Base-by-base conservation (phyloP, 2,329 filamentous ascomycete genomes). In the Phyllosticta capitalensis region DNA sequence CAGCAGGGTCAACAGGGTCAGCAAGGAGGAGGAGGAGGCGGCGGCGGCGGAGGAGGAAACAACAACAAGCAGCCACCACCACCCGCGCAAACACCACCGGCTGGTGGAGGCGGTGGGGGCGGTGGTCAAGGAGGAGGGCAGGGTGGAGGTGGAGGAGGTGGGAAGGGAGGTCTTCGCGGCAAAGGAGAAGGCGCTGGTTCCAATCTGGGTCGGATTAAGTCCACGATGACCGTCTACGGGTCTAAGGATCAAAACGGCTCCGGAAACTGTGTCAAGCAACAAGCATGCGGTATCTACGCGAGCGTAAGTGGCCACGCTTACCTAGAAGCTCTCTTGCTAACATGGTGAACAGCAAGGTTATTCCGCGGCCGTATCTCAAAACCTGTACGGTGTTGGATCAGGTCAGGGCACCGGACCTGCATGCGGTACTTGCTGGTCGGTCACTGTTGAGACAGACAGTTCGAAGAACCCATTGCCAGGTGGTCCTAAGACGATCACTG, bases 381-480 rank as follows among this genome's bases (percentile, higher is more conserved):
- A 74, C 62, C 64, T 71, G 48, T 75, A 69, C 63, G 74, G 75
- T 56, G 70, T 68, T 17, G 73, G 69, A 9, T 66, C 67, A 17
- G 70, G 70, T 51, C 66, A 67, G 24, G 73, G 73, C 54, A 68
- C 70, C 19, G 73, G 74, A 24, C 72, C 71, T 2, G 73, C 66
- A 10, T 75, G 74, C 63, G 72, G 72, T 28, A 72, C 70, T 12
- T 75, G 74, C 66, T 75, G 68, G 65, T 68, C 68, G 52, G 62
- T 76, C 45, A 72, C 69, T 6, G 69, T 69, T 20, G 52, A 69
- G 59, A 73, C 68, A 12, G 72, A 75, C 63, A 63, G 63, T 59
- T 60, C 62, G 22, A 67, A 70, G 45, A 68, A 68, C 60, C 52
- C 48, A 19, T 60, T 69, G 28, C 64, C 62, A 56, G 69, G 67